Evolutionary conservation across 805 yeast genomes (phyloP).

Genomic region (Ogataea henricii): DNA sequence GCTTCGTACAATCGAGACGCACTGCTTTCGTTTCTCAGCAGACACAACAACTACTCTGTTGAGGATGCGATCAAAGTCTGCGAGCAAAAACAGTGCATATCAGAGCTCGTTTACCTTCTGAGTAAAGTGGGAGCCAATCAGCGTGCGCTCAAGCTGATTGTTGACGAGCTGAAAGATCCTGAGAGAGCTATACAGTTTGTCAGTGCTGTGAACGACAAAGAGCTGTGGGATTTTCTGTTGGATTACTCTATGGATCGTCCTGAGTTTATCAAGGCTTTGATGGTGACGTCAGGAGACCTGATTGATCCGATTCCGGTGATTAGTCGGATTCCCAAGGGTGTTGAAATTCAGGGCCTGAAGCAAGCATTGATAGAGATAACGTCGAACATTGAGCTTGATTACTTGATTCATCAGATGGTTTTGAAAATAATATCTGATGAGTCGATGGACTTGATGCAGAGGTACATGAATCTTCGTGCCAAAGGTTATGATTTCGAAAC

Average conservation of each 20-base stretch:
- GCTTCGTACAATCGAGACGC: constrained; percentile 58
- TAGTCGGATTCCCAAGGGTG: constrained; percentile 58
- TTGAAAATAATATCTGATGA: constrained; percentile 56
- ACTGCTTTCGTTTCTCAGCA: constrained; percentile 62
- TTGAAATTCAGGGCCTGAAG: constrained; percentile 66
- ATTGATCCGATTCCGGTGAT: constrained; percentile 73
- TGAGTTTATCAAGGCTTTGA: constrained; percentile 69
- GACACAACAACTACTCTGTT: constrained; percentile 63
- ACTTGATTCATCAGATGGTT: constrained; percentile 56
- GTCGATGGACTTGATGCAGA: constrained; percentile 40
- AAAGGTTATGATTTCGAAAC: constrained; percentile 37
- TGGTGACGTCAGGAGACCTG: constrained; percentile 66
- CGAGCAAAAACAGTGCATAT: constrained; percentile 49
- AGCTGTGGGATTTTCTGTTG: constrained; percentile 78
- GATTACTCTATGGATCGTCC: constrained; percentile 73
- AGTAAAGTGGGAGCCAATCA: constrained; percentile 81
- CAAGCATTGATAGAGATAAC: constrained; percentile 61
- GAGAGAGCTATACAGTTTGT: constrained; percentile 81
- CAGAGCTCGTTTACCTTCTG: constrained; percentile 78
- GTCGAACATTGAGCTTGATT: constrained; percentile 58
- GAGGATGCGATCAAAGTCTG: constrained; percentile 71
- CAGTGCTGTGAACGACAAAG: constrained; percentile 61
- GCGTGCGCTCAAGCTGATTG: constrained; percentile 74
- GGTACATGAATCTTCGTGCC: constrained; percentile 32
- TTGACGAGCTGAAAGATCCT: constrained; percentile 78